Conservation (phyloP, 176 grass and related monocot species). For the Eremochloa ophiuroides region DNA sequence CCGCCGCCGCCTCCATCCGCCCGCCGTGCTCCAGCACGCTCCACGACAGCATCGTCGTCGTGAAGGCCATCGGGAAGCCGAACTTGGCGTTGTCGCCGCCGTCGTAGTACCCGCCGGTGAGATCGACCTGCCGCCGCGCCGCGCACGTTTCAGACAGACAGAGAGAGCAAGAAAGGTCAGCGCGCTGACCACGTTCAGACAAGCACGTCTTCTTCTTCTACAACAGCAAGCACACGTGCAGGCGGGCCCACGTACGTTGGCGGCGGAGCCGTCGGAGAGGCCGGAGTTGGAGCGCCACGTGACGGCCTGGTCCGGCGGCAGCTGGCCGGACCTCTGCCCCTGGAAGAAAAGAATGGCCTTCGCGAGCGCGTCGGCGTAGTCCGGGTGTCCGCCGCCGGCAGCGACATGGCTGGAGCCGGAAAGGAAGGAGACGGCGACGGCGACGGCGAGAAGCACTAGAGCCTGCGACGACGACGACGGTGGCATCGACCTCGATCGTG, state of each 20-base stretch:
- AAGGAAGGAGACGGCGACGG: background rate
- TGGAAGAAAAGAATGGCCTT: slow-evolving; percentile 89
- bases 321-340: slow-evolving; percentile 80
- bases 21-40: slow-evolving; percentile 63
- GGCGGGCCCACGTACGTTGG: slow-evolving; percentile 31
- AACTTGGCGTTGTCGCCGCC: slow-evolving; percentile 94
- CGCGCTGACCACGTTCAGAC: background rate
- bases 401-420: background rate
- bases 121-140: slow-evolving; percentile 54
- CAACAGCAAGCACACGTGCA: too few relatives aligned
- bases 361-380: slow-evolving; percentile 69
- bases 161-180: background rate
- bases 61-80: slow-evolving; percentile 85
- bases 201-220: too few relatives aligned
- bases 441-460: slow-evolving; percentile 11
- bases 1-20: slow-evolving; percentile 15
- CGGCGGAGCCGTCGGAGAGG: slow-evolving; percentile 61
- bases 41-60: slow-evolving; percentile 74
- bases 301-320: slow-evolving; percentile 57
- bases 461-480: background rate
- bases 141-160: background rate
- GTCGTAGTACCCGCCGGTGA: slow-evolving; percentile 86
- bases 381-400: slow-evolving; percentile 28
- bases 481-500: background rate
- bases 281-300: slow-evolving; percentile 81